Evolutionary conservation across 192 early-diverging fungal species (phyloP), one percentile per base, ranked within the genome.

Genomic region (Allomyces macrogynus): DNA sequence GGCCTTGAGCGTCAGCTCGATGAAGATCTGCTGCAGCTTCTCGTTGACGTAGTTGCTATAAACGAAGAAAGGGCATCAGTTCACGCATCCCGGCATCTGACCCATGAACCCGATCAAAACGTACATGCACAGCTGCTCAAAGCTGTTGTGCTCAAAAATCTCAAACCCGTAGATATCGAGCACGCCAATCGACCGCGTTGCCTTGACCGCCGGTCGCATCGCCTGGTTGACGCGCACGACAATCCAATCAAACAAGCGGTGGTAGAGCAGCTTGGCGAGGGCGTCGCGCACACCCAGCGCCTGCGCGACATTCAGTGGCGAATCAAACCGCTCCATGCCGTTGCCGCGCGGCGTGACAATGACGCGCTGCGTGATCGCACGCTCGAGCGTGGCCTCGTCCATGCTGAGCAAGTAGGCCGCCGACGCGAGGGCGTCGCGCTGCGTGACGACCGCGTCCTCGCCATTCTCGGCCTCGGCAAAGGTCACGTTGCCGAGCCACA

Each of bases 141-240:
- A 97, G 63, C 87, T 91, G 78, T 97, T 97, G 62, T 89, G 85
- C 60, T 94, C 79, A 71, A 91, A 92, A 68, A 91, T 88, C 80
- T 98, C 95, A 67, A 98, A 98, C 25, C 96, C 96, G 67, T 97
- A 99, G 71, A 99, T 99, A 77, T 99, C 94, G 66, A 99, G 73
- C 57, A 99, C 94, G 67, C 95, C 95, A 57, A 97, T 80, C 23
- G 81, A 83, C 68, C 82, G 84, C n/a, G 76, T 68, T 42, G 80
- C 68, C 60, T 80, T 73, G 65, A 74, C 70, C 63, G 83, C 75
- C 27, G 80, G 73, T 68, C 84, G 76, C 73, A 99, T 81, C 20
- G 95, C 90, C 54, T 78, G 76, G 68, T 99, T 99, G 64, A 99
- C 87, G 64, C 87, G 85, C 63, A 84, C 81, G 23, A 99, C 91